Evolutionary conservation across 495 filamentous ascomycete species (phyloP), one percentile per base, ranked within the genome.

Genomic region (Amniculicola lignicola): DNA sequence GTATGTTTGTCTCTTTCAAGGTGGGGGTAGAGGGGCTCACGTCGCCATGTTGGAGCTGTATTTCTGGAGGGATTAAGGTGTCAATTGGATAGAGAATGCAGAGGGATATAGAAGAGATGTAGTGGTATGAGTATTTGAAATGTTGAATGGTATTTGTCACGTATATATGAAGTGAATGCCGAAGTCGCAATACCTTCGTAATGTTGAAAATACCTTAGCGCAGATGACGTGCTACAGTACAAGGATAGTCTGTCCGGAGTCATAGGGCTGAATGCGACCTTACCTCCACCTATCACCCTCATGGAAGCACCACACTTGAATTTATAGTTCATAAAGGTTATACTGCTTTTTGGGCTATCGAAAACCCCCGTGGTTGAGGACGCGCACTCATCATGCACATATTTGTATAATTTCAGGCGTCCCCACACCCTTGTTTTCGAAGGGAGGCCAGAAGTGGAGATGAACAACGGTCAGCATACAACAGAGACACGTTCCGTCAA

Each of bases 11-110:
- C 18, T 36, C 47, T 24, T 24, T 42, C 5, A 35, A 49, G 21
- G 35, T 43, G 28, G 47, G 42, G n/a, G n/a, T 37, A 33, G 47
- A 21, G 49, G 39, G 33, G 33, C 49, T 48, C 41, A 62, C 62
- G 62, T 65, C 46, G 62, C 62, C 62, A 65, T 65, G 28, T 24
- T 53, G 12, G 36, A 42, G 29, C n/a, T 7, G 29, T n/a, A n/a
- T 7, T 33, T 33, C 29, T 7, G n/a, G 29, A n/a, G 7, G 29
- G 7, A 33, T 33, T 7, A 33, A 33, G 29, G 29, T 33, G n/a
- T 33, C 29, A 33, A 33, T 33, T 33, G 29, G n/a, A n/a, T 33
- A n/a, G 7, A 33, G 29, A 33, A 33, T 7, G 29, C 7, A 7
- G 7, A 33, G 29, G n/a, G 29, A 33, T 7, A 33, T 7, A 33